Conservation (phyloP, 768 basidiomycete species). For the Lactarius pseudohatsudake region DNA sequence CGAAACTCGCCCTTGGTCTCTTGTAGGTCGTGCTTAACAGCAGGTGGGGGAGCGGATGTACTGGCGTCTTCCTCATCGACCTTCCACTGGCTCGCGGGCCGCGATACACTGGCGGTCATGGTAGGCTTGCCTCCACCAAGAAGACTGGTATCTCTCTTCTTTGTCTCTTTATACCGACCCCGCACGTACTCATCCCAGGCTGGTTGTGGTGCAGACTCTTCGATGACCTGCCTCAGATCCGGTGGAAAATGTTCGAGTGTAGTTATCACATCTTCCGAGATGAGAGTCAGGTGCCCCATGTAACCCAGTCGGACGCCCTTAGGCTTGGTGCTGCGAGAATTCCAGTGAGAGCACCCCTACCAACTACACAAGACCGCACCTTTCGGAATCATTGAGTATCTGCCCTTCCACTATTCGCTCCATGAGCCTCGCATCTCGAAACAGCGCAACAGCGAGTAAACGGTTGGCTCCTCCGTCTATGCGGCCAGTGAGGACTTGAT, state of each 20-base stretch:
- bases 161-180: constrained; percentile 83
- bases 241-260: constrained; percentile 86
- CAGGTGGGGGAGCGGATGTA: constrained; percentile 15
- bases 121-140: constrained; percentile 87
- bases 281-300: constrained; percentile 95
- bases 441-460: constrained; percentile 78
- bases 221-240: constrained; percentile 66
- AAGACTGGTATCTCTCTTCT: constrained; percentile 71
- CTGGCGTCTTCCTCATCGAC: constrained; percentile 56
- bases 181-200: constrained; percentile 91
- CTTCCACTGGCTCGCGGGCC: constrained; percentile 50
- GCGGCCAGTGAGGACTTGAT: constrained; percentile 90
- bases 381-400: constrained; percentile 70
- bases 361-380: constrained; percentile 43
- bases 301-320: constrained; percentile 84
- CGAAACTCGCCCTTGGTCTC: constrained; percentile 58
- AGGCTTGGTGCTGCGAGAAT: constrained; percentile 54
- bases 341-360: constrained; percentile 9
- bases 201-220: constrained; percentile 67
- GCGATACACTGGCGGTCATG: constrained; percentile 35
- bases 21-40: constrained; percentile 22
- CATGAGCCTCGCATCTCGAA: constrained; percentile 83
- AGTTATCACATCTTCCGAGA: constrained; percentile 91
- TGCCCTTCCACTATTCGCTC: constrained; percentile 88
- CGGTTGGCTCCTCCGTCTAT: constrained; percentile 82